Evolutionary conservation across 1,139 yeast species (phyloP), one percentile per base, ranked within the genome.

Genomic region (Suhomyces choctaworum): DNA sequence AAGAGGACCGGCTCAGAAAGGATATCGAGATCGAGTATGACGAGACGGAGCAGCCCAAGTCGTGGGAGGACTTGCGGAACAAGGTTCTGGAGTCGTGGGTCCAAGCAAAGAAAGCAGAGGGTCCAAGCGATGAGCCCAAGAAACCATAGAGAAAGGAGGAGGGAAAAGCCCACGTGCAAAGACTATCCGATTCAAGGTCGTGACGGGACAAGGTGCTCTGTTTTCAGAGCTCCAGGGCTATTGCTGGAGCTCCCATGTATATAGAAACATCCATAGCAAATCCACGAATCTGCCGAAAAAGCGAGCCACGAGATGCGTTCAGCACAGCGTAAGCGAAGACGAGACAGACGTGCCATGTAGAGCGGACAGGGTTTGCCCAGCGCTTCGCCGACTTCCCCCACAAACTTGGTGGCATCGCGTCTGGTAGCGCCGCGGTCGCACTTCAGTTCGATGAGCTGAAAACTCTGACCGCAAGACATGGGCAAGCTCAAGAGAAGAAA

Each of bases 401-500:
- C n/a, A n/a, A n/a, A 6, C 20, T 17, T 6, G 6, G 20, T 17
- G 20, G 20, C 11, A 22, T 7, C 24, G 24, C 24, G 10, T 11
- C 24, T n/a, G 24, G 24, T 22, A n/a, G n/a, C n/a, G n/a, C n/a
- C n/a, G n/a, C n/a, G n/a, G n/a, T 17, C 20, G 20, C 20, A 17
- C 20, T 7, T 17, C 6, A 17, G 20, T 17, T 28, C 31, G 31
- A 28, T 28, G 31, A 28, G 31, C 25, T 28, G 25, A 29, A 29
- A 29, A 29, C 32, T 29, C 27, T 23, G 22, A 21, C 31, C 8
- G 20, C 10, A 16, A 17, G n/a, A n/a, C 23, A 85, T 84, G 95
- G 94, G 86, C 38, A 85, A 84, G 60, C 75, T 84, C 31, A 83
- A 81, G 69, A 80, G 78, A 58, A 80, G 82, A 35, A 82, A 78